Base-by-base conservation (phyloP, 2,329 filamentous ascomycete genomes). In the Dactylonectria macrodidyma region DNA sequence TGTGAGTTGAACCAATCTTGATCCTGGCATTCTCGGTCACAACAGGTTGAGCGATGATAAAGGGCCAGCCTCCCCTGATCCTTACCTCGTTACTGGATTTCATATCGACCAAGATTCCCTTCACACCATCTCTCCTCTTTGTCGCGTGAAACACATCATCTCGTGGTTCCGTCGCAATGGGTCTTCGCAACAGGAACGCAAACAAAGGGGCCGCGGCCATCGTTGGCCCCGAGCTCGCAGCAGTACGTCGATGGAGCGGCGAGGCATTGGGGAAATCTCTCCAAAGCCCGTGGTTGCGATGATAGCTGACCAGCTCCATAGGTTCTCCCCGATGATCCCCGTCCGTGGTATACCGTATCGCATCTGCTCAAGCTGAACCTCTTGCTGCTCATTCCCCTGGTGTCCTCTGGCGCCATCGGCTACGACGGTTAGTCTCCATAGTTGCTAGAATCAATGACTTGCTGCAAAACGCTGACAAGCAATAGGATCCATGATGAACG, bases 301-400 rank as follows among this genome's bases (percentile, higher is more conserved):
- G 46, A 8, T 34, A 36, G n/a, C 33, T 68, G 4, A 72, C 2
- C 5, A 24, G 2, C 0, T 14, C 0, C 10, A 1, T 41, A 78
- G 74, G 75, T 85, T 8, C 76, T 86, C 5, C 84, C 84, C n/a
- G 64, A 80, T 30, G 78, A 83, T 57, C 70, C 77, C 34, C 78
- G 77, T 36, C 78, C 78, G 34, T 86, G 85, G 85, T 85, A 81
- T 62, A 78, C 79, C 4, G 76, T 78, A 3, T 77, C 79, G 1
- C 83, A 86, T 75, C 74, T 87, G 1, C 71, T 85, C 7, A 73
- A 79, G 36, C 78, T 86, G 8, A 86, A 86, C 61, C 71, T 85
- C 9, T 74, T 84, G 14, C 78, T 86, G 0, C 59, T 85, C 5
- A 71, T 86, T 2, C 83, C 84, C 1, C 74, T 85, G 3, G 67